Evolutionary conservation across 192 early-diverging fungal genomes (phyloP), one percentile per base, ranked within the genome.

Genomic region (Glomus cerebriforme): DNA sequence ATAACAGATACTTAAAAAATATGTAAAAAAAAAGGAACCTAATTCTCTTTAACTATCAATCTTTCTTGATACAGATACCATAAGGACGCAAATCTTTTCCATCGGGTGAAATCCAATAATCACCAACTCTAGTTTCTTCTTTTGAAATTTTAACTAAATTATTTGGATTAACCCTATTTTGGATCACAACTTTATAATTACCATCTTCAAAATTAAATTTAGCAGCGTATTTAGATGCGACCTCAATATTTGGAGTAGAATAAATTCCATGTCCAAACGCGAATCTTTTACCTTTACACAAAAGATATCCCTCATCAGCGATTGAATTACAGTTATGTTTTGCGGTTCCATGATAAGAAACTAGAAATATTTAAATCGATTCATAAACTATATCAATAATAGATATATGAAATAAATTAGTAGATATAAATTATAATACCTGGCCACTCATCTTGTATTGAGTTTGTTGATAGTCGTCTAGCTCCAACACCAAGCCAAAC

Each of bases 1-100:
- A n/a, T n/a, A n/a, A n/a, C n/a, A n/a, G n/a, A n/a, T n/a, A n/a
- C n/a, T n/a, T n/a, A n/a, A n/a, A n/a, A n/a, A n/a, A n/a, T n/a
- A n/a, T n/a, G n/a, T n/a, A n/a, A n/a, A n/a, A n/a, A n/a, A n/a
- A n/a, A n/a, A n/a, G n/a, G n/a, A n/a, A n/a, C n/a, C n/a, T n/a
- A n/a, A n/a, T n/a, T n/a, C n/a, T n/a, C n/a, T n/a, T n/a, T n/a
- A n/a, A n/a, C n/a, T n/a, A n/a, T n/a, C n/a, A n/a, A n/a, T n/a
- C 0, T 63, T 62, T 59, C 62, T 45, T 75, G 8, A 75, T 75
- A 75, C 73, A 75, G 26, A 75, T 75, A 22, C 73, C 73, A n/a
- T 75, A 75, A 26, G 73, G 73, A 2, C 73, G 29, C n/a, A 75
- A 32, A 34, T 75, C 59, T n/a, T 60, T 7, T 7, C n/a, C 35